phyloP scores from a whole-genome alignment of 2,329 filamentous ascomycete species.

The Arachnopeziza araneosa region DNA sequence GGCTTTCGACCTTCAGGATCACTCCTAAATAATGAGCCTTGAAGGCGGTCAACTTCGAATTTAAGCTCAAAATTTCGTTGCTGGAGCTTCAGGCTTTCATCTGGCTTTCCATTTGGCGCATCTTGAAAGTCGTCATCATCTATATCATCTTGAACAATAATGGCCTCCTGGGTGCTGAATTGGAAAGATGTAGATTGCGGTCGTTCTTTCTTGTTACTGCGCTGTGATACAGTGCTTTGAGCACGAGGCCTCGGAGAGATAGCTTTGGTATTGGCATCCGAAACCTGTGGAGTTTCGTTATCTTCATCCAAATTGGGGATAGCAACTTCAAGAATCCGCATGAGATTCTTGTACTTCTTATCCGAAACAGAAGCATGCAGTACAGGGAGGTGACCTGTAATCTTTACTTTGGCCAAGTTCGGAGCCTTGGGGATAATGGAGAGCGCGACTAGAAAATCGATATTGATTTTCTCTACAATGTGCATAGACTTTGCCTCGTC shows the following conservation, averaged over 20 bases:
- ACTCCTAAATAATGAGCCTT: constrained; percentile 85
- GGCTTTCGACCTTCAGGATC: constrained; percentile 70
- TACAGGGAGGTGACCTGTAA: constrained; percentile 87
- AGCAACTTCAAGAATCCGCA: constrained; percentile 93
- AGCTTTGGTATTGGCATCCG: constrained; percentile 1
- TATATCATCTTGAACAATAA: constrained; percentile 64
- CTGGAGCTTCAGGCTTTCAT: constrained; percentile 64
- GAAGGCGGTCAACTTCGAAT: constrained; percentile 90
- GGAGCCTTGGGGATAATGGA: constrained; percentile 96
- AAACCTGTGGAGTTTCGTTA: constrained; percentile 24
- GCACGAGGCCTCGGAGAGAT: constrained; percentile 15
- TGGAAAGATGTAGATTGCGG: constrained; percentile 68
- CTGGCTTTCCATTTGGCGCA: constrained; percentile 50
- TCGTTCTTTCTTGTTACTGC: constrained; percentile 43
- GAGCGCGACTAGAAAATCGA: constrained; percentile 92
- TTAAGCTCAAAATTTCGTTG: constrained; percentile 94
- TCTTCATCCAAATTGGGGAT: constrained; percentile 73
- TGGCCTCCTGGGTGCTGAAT: constrained; percentile 66
- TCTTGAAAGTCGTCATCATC: constrained; percentile 65
- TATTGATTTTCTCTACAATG: constrained; percentile 93
- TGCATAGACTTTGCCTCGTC: constrained; percentile 70
- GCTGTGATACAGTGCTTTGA: constrained; percentile 27
- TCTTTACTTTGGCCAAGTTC: constrained; percentile 83
- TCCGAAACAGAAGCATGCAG: constrained; percentile 91
- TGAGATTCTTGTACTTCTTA: constrained; percentile 91